Evolutionary conservation across 2,329 filamentous ascomycete genomes (phyloP).

Genomic region (Apiospora koreana): DNA sequence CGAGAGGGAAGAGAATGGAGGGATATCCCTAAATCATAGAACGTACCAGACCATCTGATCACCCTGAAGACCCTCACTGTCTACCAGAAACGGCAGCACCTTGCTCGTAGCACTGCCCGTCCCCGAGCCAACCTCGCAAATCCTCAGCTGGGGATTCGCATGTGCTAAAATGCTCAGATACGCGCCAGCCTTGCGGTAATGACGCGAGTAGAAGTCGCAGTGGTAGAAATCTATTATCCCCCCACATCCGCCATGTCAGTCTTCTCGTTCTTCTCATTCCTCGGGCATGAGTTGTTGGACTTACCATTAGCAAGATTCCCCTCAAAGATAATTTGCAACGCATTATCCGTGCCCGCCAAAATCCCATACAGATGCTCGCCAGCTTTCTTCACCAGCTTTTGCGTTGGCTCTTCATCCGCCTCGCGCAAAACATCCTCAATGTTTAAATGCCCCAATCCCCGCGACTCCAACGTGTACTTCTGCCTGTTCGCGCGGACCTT

Average conservation of each 20-base stretch:
- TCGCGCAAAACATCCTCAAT: slow-evolving; percentile 7
- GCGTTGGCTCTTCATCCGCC: slow-evolving; percentile 6
- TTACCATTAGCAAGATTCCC: slow-evolving; percentile 5
- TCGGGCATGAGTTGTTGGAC: neutral
- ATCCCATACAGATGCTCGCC: slow-evolving; percentile 11
- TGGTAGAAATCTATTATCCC: slow-evolving; percentile 10
- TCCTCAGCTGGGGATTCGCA: slow-evolving; percentile 10
- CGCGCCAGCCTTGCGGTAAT: slow-evolving; percentile 10
- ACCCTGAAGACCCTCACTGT: neutral
- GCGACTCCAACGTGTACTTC: slow-evolving; percentile 10
- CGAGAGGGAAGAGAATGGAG: neutral
- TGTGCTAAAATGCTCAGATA: neutral
- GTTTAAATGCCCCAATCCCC: neutral
- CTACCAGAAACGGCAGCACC: slow-evolving; percentile 6
- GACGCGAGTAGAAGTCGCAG: slow-evolving; percentile 10
- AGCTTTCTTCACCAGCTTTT: slow-evolving; percentile 9
- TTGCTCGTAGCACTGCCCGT: slow-evolving; percentile 10
- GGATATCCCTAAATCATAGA: neutral
- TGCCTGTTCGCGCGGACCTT: neutral
- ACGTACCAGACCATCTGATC: slow-evolving; percentile 5
- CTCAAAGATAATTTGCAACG: slow-evolving; percentile 10
- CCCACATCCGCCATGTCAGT: no score
- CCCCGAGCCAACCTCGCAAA: slow-evolving; percentile 9
- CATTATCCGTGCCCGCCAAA: neutral
- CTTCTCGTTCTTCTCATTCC: neutral